Conservation (phyloP, 768 basidiomycete species). For the Chalciporus pseudorubinellus region DNA sequence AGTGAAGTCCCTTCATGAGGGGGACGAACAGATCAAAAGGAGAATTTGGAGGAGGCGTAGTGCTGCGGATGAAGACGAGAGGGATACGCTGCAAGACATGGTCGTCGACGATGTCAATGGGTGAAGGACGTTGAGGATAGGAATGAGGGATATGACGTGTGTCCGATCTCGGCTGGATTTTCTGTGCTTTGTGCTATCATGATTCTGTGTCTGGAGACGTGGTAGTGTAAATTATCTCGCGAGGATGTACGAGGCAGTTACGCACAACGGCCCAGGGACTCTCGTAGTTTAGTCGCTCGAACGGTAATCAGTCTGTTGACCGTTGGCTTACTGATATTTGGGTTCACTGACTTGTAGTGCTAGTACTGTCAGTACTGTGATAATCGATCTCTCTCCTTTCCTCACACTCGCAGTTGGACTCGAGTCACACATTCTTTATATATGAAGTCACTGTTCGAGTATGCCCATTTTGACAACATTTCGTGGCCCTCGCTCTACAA, state of each 20-base stretch:
- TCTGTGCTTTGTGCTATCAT: neutral
- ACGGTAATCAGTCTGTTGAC: too few relatives aligned
- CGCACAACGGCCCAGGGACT: neutral
- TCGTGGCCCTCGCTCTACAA: conserved; percentile 40
- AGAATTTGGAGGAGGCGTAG: conserved; percentile 8
- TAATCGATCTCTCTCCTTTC: too few relatives aligned
- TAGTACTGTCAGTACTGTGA: too few relatives aligned
- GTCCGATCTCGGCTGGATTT: neutral
- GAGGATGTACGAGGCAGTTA: neutral
- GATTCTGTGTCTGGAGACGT: neutral
- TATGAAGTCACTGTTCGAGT: conserved; percentile 1
- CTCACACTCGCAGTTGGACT: neutral
- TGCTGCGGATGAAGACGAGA: neutral
- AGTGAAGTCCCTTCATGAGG: conserved; percentile 6
- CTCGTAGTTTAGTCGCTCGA: neutral
- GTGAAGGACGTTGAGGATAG: neutral
- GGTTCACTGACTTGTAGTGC: too few relatives aligned
- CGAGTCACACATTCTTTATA: neutral
- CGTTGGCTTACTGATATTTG: too few relatives aligned
- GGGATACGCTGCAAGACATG: conserved; percentile 13
- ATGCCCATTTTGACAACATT: conserved; percentile 19
- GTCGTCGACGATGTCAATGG: conserved; percentile 14
- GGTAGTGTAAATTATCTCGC: neutral
- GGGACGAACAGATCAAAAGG: neutral
- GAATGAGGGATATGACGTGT: neutral